Evolutionary conservation across 2,329 filamentous ascomycete species (phyloP), one percentile per base, ranked within the genome.

Genomic region (Boeremia exigua): DNA sequence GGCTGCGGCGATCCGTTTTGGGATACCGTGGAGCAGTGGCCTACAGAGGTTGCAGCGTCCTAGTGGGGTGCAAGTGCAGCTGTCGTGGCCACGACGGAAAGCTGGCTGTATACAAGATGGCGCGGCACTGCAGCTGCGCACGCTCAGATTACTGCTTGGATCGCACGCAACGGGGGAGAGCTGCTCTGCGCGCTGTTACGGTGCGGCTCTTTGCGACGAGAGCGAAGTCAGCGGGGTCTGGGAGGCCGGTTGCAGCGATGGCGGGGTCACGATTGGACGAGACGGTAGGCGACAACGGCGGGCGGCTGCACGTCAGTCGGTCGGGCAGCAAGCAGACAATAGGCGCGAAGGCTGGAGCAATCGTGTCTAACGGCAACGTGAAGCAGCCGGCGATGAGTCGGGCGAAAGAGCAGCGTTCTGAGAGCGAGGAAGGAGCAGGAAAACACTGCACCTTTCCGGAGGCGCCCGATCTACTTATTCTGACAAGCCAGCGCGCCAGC

Each of bases 291-390:
- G 63, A 56, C 59, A 49, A 57, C 63, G 51, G 61, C 56, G 60
- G 57, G 59, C 56, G 56, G 58, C 67, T 71, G 69, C 69, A 71
- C 66, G 68, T 72, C 67, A 70, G 66, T 54, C 63, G 59, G 69
- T 68, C 65, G 70, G 68, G 69, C 66, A 68, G 66, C 67, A 69
- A 64, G 60, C 59, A 42, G 56, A 58, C 52, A 54, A 59, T 55
- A 60, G 56, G 55, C 58, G 54, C 59, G 38, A 43, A 50, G 33
- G 58, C 54, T 34, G 54, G 44, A 40, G 46, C 47, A 44, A 47
- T 39, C 42, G 44, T 54, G 60, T 56, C 54, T 58, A 60, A 61
- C 62, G 52, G 57, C 56, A 57, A 57, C 43, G 53, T 48, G 57
- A 54, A 50, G 45, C 44, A 40, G 47, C 38, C 28, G 48, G 52